Percentiles rank a stretch among this genome's conserved stretches.
Conservation (phyloP, 306 rosid genomes). For the Abrus precatorius region DNA sequence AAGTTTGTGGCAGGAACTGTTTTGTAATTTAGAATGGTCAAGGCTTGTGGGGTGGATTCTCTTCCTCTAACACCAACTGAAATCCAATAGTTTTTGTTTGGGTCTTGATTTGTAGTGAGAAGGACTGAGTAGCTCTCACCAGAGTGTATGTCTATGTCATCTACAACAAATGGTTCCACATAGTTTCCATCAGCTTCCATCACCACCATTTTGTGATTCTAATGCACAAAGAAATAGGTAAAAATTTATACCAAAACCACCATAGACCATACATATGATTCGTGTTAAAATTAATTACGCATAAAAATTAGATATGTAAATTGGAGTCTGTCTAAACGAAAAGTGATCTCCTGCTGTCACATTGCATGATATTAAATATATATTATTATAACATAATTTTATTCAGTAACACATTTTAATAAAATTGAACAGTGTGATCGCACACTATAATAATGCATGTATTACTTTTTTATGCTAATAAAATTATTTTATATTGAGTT, state of each 20-base stretch:
- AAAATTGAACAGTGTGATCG: too few species aligned
- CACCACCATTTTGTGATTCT: constrained; percentile 76
- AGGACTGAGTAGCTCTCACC: constrained; percentile 82
- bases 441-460: too few species aligned
- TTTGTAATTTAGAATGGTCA: constrained; percentile 65
- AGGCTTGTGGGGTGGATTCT: constrained; percentile 66
- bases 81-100: constrained; percentile 69
- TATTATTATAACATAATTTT: too few species aligned
- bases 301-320: too few species aligned
- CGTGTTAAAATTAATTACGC: too few species aligned
- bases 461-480: too few species aligned
- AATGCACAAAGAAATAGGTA: neutral
- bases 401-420: too few species aligned
- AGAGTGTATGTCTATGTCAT: constrained; percentile 74
- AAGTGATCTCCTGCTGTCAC: too few species aligned
- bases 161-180: constrained; percentile 58
- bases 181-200: constrained; percentile 82
- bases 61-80: constrained; percentile 74
- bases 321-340: too few species aligned
- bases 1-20: constrained; percentile 54
- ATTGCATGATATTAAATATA: too few species aligned
- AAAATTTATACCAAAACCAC: neutral
- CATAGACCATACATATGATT: neutral
- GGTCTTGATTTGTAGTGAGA: constrained; percentile 64
- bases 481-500: too few species aligned